Conservation (phyloP, 257 asterid genomes). For the Solanum paucissectum region DNA sequence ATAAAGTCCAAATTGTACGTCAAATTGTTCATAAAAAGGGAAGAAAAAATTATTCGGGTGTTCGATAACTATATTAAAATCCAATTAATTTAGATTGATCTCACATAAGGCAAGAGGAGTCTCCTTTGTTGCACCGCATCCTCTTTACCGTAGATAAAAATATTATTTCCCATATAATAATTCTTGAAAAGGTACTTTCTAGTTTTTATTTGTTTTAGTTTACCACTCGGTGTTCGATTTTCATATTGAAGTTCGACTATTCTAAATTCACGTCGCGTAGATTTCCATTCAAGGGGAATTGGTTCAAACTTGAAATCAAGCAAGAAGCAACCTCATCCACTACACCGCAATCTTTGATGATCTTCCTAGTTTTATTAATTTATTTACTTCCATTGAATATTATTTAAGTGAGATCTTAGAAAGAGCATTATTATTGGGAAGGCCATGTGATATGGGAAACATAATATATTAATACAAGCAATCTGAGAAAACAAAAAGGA, state of each 20-base stretch:
- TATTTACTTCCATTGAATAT: not conserved
- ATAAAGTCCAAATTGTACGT: not conserved
- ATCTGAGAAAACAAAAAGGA: not conserved
- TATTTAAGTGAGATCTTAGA: not conserved
- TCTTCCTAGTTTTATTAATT: not conserved
- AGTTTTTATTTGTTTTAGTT: not conserved
- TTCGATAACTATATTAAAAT: too few relatives aligned
- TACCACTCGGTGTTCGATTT: too few relatives aligned
- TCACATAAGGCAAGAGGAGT: not conserved
- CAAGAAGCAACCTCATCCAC: not conserved
- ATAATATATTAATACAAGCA: not conserved
- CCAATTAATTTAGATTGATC: too few relatives aligned
- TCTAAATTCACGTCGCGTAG: rapidly evolving
- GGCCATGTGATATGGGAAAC: not conserved
- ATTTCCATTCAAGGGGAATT: not conserved
- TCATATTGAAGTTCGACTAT: too few relatives aligned
- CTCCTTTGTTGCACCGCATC: not conserved
- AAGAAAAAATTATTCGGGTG: too few relatives aligned
- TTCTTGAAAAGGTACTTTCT: not conserved
- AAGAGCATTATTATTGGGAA: not conserved
- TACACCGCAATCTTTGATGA: rapidly evolving
- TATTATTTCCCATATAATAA: not conserved
- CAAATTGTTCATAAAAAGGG: too few relatives aligned
- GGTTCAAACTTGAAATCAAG: too few relatives aligned
- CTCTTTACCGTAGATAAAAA: not conserved